Evolutionary conservation across 1,139 yeast species (phyloP), one percentile per base, ranked within the genome.

Genomic region (Ogataea hybrid): DNA sequence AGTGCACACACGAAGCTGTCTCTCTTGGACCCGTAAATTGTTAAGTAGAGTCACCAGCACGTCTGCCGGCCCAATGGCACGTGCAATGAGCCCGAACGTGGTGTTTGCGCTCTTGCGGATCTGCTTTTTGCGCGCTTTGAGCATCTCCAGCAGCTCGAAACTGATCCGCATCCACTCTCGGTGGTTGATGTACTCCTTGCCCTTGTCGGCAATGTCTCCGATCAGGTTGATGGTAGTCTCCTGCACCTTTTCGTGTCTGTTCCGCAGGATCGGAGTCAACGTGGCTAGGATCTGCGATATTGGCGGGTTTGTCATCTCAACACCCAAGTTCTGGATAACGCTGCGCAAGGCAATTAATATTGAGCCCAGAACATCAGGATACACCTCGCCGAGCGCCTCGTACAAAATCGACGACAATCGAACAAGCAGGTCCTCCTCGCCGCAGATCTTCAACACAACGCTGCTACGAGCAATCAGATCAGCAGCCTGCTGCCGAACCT

Each of bases 141-240:
- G 72, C 80, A 92, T 81, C 52, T 92, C 98, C 33, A 94, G 66
- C 33, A 94, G 68, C 59, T 90, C 97, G 64, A 87, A 89, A 56
- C 97, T 87, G 23, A 92, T 87, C 48, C 98, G 74, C 95, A 92
- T 88, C 98, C 98, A 94, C 63, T 94, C 99, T 48, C 88, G 81
- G 2, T 96, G 95, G 38, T 90, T 81, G 17, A 90, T 88, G 42
- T 80, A 79, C 53, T 87, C 95, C 0, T 96, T 81, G n/a, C 88
- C 92, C 39, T 81, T 74, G 41, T 75, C 78, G 0, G 97, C 97
- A 42, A 92, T 84, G 35, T 80, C 69, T 2, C 97, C 97, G 21
- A 94, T 84, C 21, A 92, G 68, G 39, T 75, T 79, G 32, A 92
- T 84, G 14, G 94, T 79, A 48, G 84, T 78, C 51, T 88, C 95